These are phyloP conservation scores for Areca catechu DNA, from an alignment of 176 grass and related monocot species.

Conservation along the genomic window DNA sequence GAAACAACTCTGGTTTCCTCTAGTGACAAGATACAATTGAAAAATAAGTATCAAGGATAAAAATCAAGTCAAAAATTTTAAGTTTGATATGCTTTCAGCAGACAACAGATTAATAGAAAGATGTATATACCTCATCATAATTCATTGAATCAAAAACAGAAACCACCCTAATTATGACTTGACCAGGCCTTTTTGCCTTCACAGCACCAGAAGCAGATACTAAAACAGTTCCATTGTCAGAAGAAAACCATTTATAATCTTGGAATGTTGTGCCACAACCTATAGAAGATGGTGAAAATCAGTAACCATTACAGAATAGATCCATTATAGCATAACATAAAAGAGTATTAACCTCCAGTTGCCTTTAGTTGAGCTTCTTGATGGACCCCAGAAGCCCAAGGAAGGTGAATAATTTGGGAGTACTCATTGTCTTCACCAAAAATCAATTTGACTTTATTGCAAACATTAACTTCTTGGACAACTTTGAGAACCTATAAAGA, in stretches of 20 bases:
- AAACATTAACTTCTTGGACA: constrained; percentile 84
- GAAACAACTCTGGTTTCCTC: too few relatives aligned
- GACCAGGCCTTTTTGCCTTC: constrained; percentile 62
- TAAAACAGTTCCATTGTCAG: constrained; percentile 52
- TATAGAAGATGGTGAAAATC: constrained; percentile 20
- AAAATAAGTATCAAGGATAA: too few relatives aligned
- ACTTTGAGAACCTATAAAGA: constrained; percentile 62
- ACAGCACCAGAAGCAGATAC: constrained; percentile 46
- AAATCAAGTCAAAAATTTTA: too few relatives aligned
- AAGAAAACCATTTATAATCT: constrained; percentile 86
- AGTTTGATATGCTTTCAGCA: too few relatives aligned
- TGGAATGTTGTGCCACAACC: constrained; percentile 61
- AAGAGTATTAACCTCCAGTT: constrained; percentile 52
- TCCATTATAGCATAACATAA: constrained; percentile 19
- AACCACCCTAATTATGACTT: constrained; percentile 66
- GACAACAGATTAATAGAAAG: constrained; percentile 11
- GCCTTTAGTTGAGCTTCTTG: constrained; percentile 72
- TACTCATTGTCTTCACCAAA: constrained; percentile 42
- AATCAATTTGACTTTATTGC: constrained; percentile 68
- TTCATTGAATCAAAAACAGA: constrained; percentile 71
- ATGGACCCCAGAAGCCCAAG: constrained; percentile 72
- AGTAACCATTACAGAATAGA: constrained; percentile 33
- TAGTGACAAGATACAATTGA: too few relatives aligned
- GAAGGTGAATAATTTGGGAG: constrained; percentile 51
- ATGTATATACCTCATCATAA: constrained; percentile 60